Conservation (phyloP, 305 asterid species). For the Fraxinus dipetala region DNA sequence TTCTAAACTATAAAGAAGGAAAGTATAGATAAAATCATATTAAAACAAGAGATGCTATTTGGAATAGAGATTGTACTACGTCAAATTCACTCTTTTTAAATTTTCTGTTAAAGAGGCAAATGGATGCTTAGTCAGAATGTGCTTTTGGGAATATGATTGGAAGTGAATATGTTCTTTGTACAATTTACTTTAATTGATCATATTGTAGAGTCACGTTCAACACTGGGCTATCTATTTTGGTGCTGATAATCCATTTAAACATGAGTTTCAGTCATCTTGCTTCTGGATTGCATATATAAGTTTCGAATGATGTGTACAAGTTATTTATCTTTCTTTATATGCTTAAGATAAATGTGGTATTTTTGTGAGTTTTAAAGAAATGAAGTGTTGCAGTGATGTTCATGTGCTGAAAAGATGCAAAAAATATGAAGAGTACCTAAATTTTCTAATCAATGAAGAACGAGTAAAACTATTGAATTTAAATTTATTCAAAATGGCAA, state of each 20-base stretch:
- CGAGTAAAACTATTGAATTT: neutral
- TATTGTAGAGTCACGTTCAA: neutral
- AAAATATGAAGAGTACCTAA: neutral
- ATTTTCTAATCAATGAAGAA: neutral
- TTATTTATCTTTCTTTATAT: neutral
- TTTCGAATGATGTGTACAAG: neutral
- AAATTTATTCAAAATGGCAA: neutral
- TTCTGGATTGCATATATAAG: neutral
- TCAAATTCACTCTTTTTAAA: neutral
- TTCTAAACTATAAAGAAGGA: neutral
- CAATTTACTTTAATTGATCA: neutral
- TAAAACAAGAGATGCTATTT: neutral
- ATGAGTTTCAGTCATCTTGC: neutral
- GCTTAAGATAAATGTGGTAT: neutral
- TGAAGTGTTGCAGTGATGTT: neutral
- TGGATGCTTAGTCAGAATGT: slow-evolving; percentile 3
- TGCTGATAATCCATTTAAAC: neutral
- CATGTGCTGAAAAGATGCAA: neutral
- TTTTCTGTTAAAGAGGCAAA: neutral
- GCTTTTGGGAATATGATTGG: neutral
- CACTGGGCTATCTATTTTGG: neutral
- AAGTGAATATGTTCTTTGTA: slow-evolving; percentile 3
- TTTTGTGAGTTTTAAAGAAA: neutral
- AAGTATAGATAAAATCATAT: neutral
- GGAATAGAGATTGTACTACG: neutral